These are phyloP conservation scores for Saxophila tyrrhenica DNA, from an alignment of 495 filamentous ascomycete species.

Conservation along the genomic window DNA sequence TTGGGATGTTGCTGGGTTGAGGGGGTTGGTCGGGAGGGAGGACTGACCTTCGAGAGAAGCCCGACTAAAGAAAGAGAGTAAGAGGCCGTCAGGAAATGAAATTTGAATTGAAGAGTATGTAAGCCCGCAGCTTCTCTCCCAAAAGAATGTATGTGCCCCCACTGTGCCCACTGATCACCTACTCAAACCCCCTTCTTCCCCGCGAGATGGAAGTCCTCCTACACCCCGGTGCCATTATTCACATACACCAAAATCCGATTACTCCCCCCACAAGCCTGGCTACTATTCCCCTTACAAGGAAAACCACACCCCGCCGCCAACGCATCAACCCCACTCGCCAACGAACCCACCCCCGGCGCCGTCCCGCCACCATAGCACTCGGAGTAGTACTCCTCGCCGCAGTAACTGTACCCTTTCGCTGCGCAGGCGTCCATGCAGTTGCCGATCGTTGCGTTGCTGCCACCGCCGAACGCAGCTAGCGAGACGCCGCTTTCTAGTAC, in stretches of 20 bases:
- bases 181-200: too few species aligned
- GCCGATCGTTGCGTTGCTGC: constrained; percentile 1
- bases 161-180: too few species aligned
- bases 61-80: background rate
- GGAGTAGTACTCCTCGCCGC: constrained; percentile 5
- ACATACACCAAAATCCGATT: constrained; percentile 8
- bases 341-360: background rate
- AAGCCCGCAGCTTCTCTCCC: background rate
- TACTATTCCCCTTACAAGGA: constrained; percentile 9
- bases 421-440: constrained; percentile 9
- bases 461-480: background rate
- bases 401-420: constrained; percentile 6
- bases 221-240: constrained; percentile 7
- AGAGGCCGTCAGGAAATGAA: background rate
- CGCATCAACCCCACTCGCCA: background rate
- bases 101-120: background rate
- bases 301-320: constrained; percentile 5
- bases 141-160: background rate
- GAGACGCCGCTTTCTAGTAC: constrained; percentile 1
- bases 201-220: background rate
- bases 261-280: constrained; percentile 9
- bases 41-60: background rate
- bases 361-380: constrained; percentile 1
- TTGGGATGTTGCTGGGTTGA: constrained; percentile 5
- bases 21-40: background rate